A percentile compares a stretch with the other conserved stretches of the same genome.
phyloP scores from a whole-genome alignment of 2,329 filamentous ascomycete species.

The Cytospora schulzeri region DNA sequence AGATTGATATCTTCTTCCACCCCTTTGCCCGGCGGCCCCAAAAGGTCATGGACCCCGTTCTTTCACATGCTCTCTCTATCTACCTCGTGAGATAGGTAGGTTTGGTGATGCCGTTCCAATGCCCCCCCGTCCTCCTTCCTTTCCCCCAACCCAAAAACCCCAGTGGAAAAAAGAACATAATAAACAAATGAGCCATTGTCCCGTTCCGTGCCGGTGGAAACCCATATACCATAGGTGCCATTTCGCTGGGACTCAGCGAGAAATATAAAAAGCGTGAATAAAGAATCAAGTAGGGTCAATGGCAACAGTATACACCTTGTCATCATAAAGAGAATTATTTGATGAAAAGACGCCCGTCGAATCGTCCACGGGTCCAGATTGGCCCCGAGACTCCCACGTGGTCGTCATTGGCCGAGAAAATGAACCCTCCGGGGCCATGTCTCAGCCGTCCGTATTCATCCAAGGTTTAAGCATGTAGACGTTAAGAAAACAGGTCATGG shows the following conservation, averaged over 20 bases:
- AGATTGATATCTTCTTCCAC: background rate
- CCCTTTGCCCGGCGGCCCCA: background rate
- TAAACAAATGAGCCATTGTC: background rate
- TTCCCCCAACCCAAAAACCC: background rate
- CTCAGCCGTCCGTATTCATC: background rate
- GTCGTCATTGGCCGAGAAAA: background rate
- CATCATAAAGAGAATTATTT: background rate
- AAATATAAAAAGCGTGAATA: background rate
- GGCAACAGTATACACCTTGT: conserved; percentile 1
- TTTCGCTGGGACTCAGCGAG: background rate
- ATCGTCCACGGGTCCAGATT: background rate
- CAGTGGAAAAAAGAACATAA: background rate
- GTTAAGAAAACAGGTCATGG: background rate
- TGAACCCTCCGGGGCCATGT: background rate
- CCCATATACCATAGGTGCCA: background rate
- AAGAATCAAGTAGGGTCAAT: background rate
- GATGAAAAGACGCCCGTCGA: background rate
- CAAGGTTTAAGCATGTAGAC: background rate
- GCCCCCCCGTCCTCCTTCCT: background rate
- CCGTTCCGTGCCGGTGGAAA: background rate
- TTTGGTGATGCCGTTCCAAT: background rate
- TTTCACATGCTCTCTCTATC: background rate
- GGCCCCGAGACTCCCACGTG: background rate
- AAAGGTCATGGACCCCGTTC: background rate
- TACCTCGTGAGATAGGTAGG: background rate